Evolutionary conservation across 129 eudicot genomes (phyloP).

Genomic region (Artemisia tridentata): DNA sequence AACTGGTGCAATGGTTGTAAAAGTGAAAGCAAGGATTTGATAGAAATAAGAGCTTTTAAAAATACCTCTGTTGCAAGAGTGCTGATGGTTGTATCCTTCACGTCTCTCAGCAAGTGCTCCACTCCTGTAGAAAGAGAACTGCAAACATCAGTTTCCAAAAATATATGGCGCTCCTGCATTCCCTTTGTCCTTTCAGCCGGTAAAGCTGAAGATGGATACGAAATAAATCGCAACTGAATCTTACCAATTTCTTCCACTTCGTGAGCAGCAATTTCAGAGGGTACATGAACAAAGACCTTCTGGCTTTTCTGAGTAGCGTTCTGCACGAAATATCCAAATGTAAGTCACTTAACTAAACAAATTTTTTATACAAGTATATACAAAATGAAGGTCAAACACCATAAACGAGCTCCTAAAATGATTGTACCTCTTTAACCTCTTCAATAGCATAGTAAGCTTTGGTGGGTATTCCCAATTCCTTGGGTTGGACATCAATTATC

Average conservation of each 20-base stretch:
- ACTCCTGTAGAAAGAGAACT: conserved; percentile 56
- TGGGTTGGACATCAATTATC: conserved; percentile 94
- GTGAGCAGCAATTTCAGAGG: conserved; percentile 98
- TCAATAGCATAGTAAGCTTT: conserved; percentile 98
- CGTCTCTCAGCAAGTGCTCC: conserved; percentile 97
- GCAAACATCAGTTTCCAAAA: conserved; percentile 2
- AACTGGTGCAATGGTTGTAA: not conserved
- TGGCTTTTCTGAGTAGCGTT: conserved; percentile 99
- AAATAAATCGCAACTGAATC: not conserved
- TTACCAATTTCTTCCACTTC: conserved; percentile 99
- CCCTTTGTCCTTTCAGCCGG: not conserved
- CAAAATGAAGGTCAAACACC: conserved; percentile 4
- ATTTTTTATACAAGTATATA: no score
- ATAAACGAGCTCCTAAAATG: not conserved
- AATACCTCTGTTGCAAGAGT: conserved; percentile 96
- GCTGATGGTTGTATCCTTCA: conserved; percentile 95
- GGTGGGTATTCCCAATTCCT: conserved; percentile 98
- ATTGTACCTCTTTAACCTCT: conserved; percentile 92
- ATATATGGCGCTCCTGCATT: not conserved
- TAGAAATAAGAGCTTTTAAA: not conserved
- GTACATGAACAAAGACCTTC: conserved; percentile 90
- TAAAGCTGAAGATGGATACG: not conserved
- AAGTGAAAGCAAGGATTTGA: not conserved
- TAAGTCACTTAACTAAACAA: not conserved
- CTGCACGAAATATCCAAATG: conserved; percentile 36